These are phyloP conservation scores for Berkeleyomyces rouxiae DNA, from an alignment of 2,329 filamentous ascomycete species.

Conservation along the genomic window DNA sequence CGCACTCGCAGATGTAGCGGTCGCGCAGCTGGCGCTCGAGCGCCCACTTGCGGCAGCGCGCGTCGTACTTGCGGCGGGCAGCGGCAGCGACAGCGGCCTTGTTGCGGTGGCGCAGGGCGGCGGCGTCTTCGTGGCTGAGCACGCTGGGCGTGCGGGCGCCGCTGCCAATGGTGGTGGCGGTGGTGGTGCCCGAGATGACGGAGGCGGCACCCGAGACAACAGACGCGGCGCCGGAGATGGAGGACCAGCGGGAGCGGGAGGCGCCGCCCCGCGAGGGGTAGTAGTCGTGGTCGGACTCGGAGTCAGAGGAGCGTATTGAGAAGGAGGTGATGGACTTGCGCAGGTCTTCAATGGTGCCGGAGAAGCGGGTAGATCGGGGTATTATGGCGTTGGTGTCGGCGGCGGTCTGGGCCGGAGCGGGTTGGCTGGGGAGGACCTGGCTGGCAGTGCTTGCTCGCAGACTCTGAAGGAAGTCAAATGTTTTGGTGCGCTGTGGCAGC, in stretches of 20 bases:
- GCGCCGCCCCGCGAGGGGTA: conserved; percentile 1
- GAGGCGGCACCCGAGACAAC: background rate
- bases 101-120: conserved; percentile 1
- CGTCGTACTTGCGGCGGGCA: conserved; percentile 6
- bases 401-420: conserved; percentile 3
- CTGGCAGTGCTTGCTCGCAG: conserved; percentile 8
- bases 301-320: conserved; percentile 12
- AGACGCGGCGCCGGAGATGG: conserved; percentile 8
- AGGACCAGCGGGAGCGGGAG: conserved; percentile 8
- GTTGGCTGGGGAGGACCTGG: conserved; percentile 1
- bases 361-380: conserved; percentile 11
- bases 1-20: conserved; percentile 7
- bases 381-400: background rate
- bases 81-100: background rate
- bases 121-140: background rate
- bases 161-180: background rate
- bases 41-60: conserved; percentile 7
- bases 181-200: background rate
- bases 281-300: conserved; percentile 11
- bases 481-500: conserved; percentile 7
- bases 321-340: conserved; percentile 14
- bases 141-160: background rate
- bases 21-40: conserved; percentile 10
- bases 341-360: conserved; percentile 14
- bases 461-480: conserved; percentile 9